Evolutionary conservation across 73 alveolate genomes (phyloP).

Genomic region (Tetrahymena thermophila): DNA sequence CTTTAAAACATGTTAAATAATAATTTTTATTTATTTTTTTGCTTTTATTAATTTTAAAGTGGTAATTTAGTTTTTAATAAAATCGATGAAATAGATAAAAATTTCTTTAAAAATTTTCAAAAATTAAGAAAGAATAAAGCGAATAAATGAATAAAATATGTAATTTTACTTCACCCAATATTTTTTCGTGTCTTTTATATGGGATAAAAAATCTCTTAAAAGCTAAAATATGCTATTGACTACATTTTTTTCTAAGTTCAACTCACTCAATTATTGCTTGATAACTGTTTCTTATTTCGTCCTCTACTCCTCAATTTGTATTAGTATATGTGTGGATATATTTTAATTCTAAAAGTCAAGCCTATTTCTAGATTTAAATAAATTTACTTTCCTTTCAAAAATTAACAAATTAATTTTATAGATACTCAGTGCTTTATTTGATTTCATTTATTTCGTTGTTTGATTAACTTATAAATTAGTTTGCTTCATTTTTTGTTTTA

Average conservation of each 20-base stretch:
- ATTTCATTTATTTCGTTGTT: background rate
- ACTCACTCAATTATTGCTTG: background rate
- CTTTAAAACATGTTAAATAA: no score
- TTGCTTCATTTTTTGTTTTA: background rate
- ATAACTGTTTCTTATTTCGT: background rate
- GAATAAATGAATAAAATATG: background rate
- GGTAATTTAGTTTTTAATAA: no score
- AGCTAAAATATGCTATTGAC: background rate
- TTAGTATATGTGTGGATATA: background rate
- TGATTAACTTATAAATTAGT: background rate
- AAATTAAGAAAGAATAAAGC: background rate
- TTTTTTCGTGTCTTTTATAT: background rate
- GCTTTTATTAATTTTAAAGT: no score
- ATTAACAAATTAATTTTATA: background rate
- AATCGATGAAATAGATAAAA: background rate
- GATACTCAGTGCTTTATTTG: background rate
- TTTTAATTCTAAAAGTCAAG: background rate
- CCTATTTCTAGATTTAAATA: background rate
- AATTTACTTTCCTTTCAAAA: background rate
- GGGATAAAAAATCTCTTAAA: background rate
- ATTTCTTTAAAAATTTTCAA: no score
- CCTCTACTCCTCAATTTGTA: background rate
- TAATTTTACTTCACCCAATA: background rate
- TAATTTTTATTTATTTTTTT: no score
- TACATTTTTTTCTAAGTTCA: background rate